Base-by-base conservation (phyloP, 306 rosid genomes). In the Pyrus pyrifolia region DNA sequence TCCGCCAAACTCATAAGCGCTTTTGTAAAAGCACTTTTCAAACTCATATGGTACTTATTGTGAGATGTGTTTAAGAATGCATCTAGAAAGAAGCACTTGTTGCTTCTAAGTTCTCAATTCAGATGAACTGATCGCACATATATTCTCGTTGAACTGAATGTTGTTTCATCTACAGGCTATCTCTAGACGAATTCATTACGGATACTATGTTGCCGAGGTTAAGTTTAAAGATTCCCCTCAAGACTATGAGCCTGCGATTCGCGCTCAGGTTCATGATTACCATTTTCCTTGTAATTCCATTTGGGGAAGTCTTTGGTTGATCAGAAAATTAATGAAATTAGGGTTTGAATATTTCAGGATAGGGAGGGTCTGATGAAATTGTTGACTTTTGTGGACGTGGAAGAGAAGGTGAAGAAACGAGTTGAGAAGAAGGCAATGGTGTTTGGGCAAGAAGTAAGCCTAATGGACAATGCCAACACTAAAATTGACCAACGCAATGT, bases 141-240 rank as follows among this genome's bases (percentile, higher is more conserved):
- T 51, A 51, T 51, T 51, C 2, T 0, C 8, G 2, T 15, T 51
- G 55, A 51, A 15, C 1, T 51, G 3, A 51, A 51, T 17, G 8
- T 51, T 1, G 21, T 51, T 51, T 38, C 29, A 66, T 3, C 3
- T 76, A 79, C 88, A 95, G 99, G 97, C 97, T 33, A 87, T 95
- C 74, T 95, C 99, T 22, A 89, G 86, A 78, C 92, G 99, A 75
- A 86, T 95, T 73, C 99, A 95, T 57, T 92, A 89, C 62, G 99
- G 99, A 67, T 92, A 87, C 81, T 95, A 84, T 59, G 99, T 95
- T 23, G 99, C 99, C 6, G 97, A 95, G 88, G 97, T 87, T 49
- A 95, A 95, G 85, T 95, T 90, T 84, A 89, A 80, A 79, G 89
- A 86, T 40, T 78, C 97, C 53, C 93, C 99, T 22, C 76, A 83